Evolutionary conservation across 768 basidiomycete genomes (phyloP).

Genomic region (Suillus spraguei): DNA sequence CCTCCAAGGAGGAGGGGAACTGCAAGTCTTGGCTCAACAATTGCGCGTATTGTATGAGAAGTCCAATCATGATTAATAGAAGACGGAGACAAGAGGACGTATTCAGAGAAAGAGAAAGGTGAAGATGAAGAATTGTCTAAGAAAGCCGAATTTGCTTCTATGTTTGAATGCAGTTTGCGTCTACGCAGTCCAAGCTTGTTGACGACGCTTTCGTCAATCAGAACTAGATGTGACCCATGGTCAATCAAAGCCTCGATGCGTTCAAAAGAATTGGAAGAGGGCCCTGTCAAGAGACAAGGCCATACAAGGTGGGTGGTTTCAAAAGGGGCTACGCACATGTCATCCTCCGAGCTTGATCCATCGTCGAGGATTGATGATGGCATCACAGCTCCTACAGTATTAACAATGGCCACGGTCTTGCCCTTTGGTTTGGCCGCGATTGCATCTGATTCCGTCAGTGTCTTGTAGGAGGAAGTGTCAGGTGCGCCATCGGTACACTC

Average conservation of each 20-base stretch:
- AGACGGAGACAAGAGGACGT: not conserved
- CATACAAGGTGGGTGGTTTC: not conserved
- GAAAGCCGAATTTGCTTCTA: not conserved
- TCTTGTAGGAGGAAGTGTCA: no score
- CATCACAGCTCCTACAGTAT: not conserved
- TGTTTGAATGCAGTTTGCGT: not conserved
- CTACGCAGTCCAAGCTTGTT: not conserved
- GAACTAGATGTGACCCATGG: not conserved
- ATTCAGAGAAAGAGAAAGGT: not conserved
- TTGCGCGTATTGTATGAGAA: not conserved
- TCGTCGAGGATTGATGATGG: not conserved
- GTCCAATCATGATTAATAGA: not conserved
- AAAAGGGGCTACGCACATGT: not conserved
- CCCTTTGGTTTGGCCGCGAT: no score
- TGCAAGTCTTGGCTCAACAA: not conserved
- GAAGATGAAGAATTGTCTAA: not conserved
- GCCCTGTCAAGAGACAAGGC: not conserved
- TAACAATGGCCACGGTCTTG: not conserved
- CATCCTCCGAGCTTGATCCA: not conserved
- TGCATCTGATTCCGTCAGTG: accelerated
- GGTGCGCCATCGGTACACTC: no score
- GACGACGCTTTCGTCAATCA: not conserved
- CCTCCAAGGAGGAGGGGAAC: not conserved
- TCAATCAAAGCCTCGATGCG: not conserved
- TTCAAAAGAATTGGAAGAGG: not conserved